Conservation (phyloP, 1,284 basidiomycete genomes). For the Ganoderma sp. region DNA sequence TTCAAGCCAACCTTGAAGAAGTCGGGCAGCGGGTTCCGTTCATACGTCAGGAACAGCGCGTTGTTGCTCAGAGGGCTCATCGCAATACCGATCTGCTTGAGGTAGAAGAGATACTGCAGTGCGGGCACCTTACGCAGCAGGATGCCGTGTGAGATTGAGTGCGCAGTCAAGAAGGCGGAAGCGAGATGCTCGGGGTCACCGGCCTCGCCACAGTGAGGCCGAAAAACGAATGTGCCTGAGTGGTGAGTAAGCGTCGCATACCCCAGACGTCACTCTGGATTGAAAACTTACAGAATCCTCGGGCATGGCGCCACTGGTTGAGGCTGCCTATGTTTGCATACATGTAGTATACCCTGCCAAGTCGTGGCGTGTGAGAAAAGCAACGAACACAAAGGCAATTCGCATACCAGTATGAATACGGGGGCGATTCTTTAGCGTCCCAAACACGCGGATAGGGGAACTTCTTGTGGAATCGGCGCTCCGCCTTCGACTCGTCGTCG, state of each 20-base stretch:
- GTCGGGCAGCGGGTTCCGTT: slow-evolving; percentile 95
- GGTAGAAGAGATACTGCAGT: slow-evolving; percentile 91
- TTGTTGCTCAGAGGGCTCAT: slow-evolving; percentile 99
- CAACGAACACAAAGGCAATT: neutral
- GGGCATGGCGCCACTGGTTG: slow-evolving; percentile 87
- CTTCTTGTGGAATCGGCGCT: slow-evolving; percentile 91
- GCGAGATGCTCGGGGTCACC: slow-evolving; percentile 98
- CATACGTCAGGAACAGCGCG: slow-evolving; percentile 95
- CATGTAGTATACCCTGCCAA: slow-evolving; percentile 91
- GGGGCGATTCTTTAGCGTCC: slow-evolving; percentile 90
- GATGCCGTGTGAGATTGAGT: slow-evolving; percentile 99
- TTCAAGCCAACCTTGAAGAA: slow-evolving; percentile 98
- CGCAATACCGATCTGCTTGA: slow-evolving; percentile 96
- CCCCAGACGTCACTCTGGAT: slow-evolving; percentile 1
- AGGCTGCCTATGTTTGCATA: slow-evolving; percentile 95
- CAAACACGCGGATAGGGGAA: slow-evolving; percentile 94
- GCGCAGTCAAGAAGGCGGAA: slow-evolving; percentile 93
- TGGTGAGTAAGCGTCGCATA: neutral
- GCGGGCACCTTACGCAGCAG: slow-evolving; percentile 97
- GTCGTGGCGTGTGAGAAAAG: neutral
- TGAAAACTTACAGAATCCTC: slow-evolving; percentile 85
- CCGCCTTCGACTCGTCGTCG: slow-evolving; percentile 96
- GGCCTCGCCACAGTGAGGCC: slow-evolving; percentile 97
- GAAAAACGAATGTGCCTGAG: slow-evolving; percentile 92
- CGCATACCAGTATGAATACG: slow-evolving; percentile 90